phyloP scores from a whole-genome alignment of 23 red algal species.

The Agarophyton chilense region DNA sequence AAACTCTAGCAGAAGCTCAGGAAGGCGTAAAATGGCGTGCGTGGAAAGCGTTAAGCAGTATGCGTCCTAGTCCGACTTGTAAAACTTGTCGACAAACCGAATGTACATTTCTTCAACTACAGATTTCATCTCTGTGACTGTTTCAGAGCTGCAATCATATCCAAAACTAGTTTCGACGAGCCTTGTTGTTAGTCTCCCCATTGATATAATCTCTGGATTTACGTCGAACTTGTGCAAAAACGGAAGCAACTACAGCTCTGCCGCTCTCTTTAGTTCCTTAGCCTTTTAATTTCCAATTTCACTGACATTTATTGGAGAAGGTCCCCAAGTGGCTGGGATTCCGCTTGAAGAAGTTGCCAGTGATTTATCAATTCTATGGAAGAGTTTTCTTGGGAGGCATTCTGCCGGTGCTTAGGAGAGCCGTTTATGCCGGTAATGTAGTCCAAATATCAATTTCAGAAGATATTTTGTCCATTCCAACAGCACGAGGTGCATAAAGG shows the following conservation, averaged over 20 bases:
- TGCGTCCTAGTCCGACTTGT: neutral
- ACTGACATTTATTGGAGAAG: neutral
- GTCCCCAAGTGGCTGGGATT: neutral
- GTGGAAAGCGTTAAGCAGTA: neutral
- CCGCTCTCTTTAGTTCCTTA: neutral
- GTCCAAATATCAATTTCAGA: neutral
- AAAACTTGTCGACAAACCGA: neutral
- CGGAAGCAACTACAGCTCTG: neutral
- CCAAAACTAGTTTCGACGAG: neutral
- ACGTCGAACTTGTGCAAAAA: neutral
- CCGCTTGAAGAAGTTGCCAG: neutral
- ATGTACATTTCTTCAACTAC: neutral
- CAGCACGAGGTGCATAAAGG: neutral
- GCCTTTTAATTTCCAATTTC: neutral
- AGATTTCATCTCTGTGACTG: neutral
- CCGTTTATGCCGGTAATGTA: neutral
- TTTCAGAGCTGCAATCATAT: neutral
- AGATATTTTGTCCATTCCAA: neutral
- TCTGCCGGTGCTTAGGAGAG: neutral
- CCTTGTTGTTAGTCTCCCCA: neutral
- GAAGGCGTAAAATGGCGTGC: conserved; percentile 2
- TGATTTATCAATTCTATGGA: neutral
- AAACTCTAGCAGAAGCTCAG: neutral
- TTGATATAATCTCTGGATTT: neutral
- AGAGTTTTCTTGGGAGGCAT: neutral